Evolutionary conservation across 441 rosid genomes (phyloP).

Genomic region (Erodium trifolium): DNA sequence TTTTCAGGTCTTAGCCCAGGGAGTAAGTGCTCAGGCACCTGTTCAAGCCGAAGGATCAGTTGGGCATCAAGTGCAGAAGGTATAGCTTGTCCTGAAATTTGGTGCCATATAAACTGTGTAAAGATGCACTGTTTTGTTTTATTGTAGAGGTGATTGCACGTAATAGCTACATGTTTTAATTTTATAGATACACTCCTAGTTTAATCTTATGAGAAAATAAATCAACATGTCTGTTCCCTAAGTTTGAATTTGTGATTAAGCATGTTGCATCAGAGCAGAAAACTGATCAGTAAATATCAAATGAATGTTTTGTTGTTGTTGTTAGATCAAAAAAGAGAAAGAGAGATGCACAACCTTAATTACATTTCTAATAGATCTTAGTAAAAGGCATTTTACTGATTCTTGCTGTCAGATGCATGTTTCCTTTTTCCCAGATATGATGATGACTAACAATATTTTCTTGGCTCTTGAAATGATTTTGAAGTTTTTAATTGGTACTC

Average conservation of each 20-base stretch:
- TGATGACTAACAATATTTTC: neutral
- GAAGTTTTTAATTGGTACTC: neutral
- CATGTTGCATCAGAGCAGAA: no score
- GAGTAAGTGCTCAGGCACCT: constrained; percentile 29
- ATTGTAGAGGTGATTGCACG: neutral
- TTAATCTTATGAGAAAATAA: neutral
- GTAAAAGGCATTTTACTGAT: no score
- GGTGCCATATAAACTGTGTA: neutral
- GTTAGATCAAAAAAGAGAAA: no score
- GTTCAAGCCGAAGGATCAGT: constrained; percentile 29
- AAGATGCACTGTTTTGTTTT: neutral
- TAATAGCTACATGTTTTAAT: no score
- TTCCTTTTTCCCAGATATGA: neutral
- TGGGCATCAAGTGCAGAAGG: constrained; percentile 39
- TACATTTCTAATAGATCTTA: no score
- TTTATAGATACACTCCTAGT: neutral
- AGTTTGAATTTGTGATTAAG: no score
- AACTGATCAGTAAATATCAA: no score
- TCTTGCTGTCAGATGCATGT: neutral
- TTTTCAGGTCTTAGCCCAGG: constrained; percentile 45
- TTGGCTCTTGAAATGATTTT: neutral
- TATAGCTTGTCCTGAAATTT: constrained; percentile 16
- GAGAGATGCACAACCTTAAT: no score
- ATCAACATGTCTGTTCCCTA: neutral
- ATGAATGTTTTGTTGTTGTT: no score